These are phyloP conservation scores for Prunella vulgaris DNA, from an alignment of 257 asterid genomes.

Conservation along the genomic window DNA sequence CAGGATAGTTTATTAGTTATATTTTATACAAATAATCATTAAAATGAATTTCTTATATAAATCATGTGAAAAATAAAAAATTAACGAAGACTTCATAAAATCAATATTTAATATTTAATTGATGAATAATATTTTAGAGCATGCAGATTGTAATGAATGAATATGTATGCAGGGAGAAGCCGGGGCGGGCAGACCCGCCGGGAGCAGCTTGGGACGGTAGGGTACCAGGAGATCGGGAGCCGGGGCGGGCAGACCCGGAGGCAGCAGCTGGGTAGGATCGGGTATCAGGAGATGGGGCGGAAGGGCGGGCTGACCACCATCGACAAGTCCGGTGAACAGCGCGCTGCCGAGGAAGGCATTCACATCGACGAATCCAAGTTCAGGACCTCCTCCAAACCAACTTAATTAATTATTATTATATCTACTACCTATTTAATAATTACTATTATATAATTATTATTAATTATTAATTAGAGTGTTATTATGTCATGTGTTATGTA, in stretches of 20 bases:
- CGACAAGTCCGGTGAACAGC: conserved; percentile 46
- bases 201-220: conserved; percentile 66
- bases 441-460: too few relatives aligned
- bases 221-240: conserved; percentile 67
- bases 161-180: conserved; percentile 46
- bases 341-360: conserved; percentile 41
- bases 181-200: conserved; percentile 67
- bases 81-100: too few relatives aligned
- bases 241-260: conserved; percentile 64
- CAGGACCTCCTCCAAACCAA: conserved; percentile 9
- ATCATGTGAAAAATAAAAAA: too few relatives aligned
- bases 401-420: neutral
- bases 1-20: too few relatives aligned
- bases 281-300: conserved; percentile 62
- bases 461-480: too few relatives aligned
- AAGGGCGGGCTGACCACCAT: conserved; percentile 53
- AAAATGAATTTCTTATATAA: too few relatives aligned
- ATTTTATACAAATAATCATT: too few relatives aligned
- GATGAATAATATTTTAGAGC: too few relatives aligned
- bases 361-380: conserved; percentile 45
- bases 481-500: neutral
- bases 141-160: neutral
- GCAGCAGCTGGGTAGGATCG: conserved; percentile 53
- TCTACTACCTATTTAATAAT: too few relatives aligned
- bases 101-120: too few relatives aligned